Evolutionary conservation across 208 protist genomes (phyloP).

Genomic region (Acanthamoeba divionensis): DNA sequence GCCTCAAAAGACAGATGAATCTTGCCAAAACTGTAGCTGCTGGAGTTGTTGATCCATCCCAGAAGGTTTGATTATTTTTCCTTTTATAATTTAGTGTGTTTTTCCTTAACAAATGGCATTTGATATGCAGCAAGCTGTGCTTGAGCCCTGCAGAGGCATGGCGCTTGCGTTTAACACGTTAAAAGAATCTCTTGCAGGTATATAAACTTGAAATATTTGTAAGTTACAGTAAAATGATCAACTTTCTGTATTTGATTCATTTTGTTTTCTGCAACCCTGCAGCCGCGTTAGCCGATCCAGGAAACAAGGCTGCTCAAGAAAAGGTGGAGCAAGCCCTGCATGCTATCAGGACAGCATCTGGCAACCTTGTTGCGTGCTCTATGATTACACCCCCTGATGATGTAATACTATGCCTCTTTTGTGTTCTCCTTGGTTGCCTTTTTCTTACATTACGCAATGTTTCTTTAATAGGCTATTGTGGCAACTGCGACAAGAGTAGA

Average conservation of each 20-base stretch:
- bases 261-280: not conserved
- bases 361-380: not conserved
- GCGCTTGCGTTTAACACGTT: not conserved
- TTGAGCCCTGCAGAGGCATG: not conserved
- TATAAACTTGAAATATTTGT: not conserved
- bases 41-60: not conserved
- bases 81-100: not conserved
- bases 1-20: conserved; percentile 16
- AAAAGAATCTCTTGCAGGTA: not conserved
- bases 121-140: not conserved
- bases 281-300: not conserved
- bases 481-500: not conserved
- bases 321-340: not conserved
- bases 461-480: too few species aligned
- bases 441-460: too few species aligned
- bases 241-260: not conserved
- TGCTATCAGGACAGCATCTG: not conserved
- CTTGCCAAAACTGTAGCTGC: not conserved
- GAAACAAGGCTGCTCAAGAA: not conserved
- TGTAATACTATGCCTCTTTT: too few species aligned
- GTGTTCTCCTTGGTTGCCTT: too few species aligned
- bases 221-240: not conserved
- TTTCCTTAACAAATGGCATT: not conserved
- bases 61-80: not conserved
- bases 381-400: not conserved